Conservation (phyloP, 768 basidiomycete species). For the Pleurotus platypus region DNA sequence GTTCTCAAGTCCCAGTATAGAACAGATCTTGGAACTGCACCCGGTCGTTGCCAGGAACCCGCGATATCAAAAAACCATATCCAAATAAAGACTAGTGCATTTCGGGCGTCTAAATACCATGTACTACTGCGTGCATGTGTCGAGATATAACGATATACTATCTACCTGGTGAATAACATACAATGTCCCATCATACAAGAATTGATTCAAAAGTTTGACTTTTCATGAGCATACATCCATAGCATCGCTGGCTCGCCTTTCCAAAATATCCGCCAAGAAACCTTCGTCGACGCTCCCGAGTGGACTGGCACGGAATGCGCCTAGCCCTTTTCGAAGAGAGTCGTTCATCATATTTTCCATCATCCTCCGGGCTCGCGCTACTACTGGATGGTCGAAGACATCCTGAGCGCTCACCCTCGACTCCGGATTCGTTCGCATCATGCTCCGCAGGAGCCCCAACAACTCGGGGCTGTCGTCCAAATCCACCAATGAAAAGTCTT, state of each 20-base stretch:
- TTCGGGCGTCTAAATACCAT: not conserved
- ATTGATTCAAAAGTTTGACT: too few relatives aligned
- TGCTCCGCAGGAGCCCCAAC: conserved; percentile 61
- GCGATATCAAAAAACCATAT: conserved; percentile 10
- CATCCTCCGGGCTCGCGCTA: conserved; percentile 54
- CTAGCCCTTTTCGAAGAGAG: conserved; percentile 28
- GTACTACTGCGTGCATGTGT: not conserved
- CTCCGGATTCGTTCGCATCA: conserved; percentile 74
- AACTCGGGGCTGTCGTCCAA: conserved; percentile 63
- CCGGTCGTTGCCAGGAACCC: conserved; percentile 25
- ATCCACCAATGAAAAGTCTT: conserved; percentile 88
- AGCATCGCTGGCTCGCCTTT: conserved; percentile 20
- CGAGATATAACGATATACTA: conserved; percentile 7
- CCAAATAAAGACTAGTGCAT: not conserved
- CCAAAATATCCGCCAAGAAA: conserved; percentile 66
- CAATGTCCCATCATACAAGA: conserved; percentile 8
- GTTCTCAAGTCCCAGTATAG: conserved; percentile 7
- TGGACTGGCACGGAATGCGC: conserved; percentile 55
- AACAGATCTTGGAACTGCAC: conserved; percentile 7
- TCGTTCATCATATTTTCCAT: conserved; percentile 55
- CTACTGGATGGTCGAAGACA: conserved; percentile 60
- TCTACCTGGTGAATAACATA: conserved; percentile 8
- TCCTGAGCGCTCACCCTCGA: conserved; percentile 53
- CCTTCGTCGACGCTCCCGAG: conserved; percentile 55
- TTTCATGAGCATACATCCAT: conserved; percentile 39